phyloP scores from a whole-genome alignment of 345 rosid species.

The Salix arbutifolia region DNA sequence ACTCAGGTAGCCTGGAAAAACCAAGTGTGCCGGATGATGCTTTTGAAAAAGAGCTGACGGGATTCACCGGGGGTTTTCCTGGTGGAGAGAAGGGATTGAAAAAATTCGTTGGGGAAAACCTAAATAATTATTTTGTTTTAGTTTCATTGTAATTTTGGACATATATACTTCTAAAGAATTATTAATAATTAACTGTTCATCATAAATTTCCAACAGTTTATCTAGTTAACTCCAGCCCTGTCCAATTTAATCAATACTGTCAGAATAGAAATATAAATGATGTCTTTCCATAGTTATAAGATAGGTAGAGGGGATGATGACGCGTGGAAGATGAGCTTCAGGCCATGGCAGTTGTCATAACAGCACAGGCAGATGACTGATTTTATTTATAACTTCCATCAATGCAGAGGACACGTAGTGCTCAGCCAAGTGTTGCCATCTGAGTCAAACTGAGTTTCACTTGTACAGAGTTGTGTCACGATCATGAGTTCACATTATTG shows the following conservation, averaged over 20 bases:
- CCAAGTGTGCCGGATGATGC: conserved; percentile 48
- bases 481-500: too few species aligned
- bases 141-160: too few species aligned
- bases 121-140: too few species aligned
- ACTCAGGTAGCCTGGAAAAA: conserved; percentile 1
- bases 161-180: too few species aligned
- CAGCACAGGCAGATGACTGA: background rate
- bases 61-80: conserved; percentile 83
- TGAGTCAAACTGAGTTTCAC: background rate
- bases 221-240: too few species aligned
- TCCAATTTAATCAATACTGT: too few species aligned
- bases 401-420: background rate
- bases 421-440: background rate
- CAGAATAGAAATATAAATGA: too few species aligned
- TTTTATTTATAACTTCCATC: background rate
- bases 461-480: too few species aligned
- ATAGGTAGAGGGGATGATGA: background rate
- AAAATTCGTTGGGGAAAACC: conserved; percentile 66
- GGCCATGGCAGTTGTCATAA: background rate
- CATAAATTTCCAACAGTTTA: too few species aligned
- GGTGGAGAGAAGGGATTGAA: conserved; percentile 76
- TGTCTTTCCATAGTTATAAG: background rate
- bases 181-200: too few species aligned
- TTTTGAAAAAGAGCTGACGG: conserved; percentile 83
- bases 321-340: background rate